These are phyloP conservation scores for Solidago caesia DNA, from an alignment of 129 eudicot species.

Conservation along the genomic window DNA sequence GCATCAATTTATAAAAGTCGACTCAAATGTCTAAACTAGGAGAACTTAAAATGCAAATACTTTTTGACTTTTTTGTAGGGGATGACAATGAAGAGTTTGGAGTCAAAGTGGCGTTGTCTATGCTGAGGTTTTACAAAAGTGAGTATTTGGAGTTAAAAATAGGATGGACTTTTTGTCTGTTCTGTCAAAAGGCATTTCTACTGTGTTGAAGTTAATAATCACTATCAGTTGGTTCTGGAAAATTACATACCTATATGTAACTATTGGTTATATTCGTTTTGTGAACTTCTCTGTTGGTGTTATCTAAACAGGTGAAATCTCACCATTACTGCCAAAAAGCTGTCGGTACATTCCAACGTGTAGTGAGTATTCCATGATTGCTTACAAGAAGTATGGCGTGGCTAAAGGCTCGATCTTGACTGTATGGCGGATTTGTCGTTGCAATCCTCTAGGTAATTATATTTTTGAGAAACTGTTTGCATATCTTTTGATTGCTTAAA, in stretches of 20 bases:
- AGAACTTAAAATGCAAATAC: neutral
- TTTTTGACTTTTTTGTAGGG: conserved; percentile 2
- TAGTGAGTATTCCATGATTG: conserved; percentile 97
- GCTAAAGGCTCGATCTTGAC: conserved; percentile 77
- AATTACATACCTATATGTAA: neutral
- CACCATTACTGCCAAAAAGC: conserved; percentile 84
- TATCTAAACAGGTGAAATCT: conserved; percentile 74
- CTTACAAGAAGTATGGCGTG: conserved; percentile 93
- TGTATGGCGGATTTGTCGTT: conserved; percentile 84
- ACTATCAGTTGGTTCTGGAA: neutral
- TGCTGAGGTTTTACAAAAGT: conserved; percentile 94
- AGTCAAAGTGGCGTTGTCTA: conserved; percentile 77
- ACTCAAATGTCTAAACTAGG: too few species aligned
- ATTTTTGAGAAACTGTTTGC: neutral
- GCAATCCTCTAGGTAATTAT: conserved; percentile 83
- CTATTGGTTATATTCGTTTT: conserved; percentile 3
- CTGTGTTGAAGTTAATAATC: neutral
- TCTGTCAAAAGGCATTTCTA: neutral
- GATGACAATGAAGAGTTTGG: conserved; percentile 49
- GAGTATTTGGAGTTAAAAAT: conserved; percentile 26
- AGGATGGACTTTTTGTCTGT: conserved; percentile 10
- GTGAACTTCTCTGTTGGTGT: neutral
- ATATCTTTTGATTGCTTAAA: neutral
- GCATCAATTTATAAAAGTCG: too few species aligned
- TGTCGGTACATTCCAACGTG: conserved; percentile 93